phyloP scores from a whole-genome alignment of 1,284 basidiomycete species.

The Meira miltonrushii region DNA sequence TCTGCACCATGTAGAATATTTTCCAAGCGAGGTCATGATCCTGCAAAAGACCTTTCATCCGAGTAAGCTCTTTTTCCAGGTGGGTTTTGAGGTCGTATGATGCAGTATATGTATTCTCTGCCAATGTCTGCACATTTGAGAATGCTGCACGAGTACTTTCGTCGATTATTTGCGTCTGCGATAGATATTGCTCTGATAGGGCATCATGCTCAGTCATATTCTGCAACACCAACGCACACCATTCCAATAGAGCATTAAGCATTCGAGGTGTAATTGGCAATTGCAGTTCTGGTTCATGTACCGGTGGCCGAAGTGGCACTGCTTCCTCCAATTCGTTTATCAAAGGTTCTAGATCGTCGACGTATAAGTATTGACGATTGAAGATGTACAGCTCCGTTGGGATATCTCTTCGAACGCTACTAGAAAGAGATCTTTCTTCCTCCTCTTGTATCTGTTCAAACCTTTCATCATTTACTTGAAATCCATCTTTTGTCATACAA shows the following conservation, averaged over 20 bases:
- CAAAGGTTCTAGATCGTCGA: conserved; percentile 33
- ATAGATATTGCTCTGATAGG: conserved; percentile 16
- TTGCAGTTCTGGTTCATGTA: conserved; percentile 19
- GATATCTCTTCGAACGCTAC: neutral
- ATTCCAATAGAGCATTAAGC: conserved; percentile 29
- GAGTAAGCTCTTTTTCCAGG: conserved; percentile 24
- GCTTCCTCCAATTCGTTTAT: conserved; percentile 33
- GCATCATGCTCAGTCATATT: conserved; percentile 15
- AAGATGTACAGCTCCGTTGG: conserved; percentile 42
- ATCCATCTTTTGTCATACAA: conserved; percentile 46
- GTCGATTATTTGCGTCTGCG: conserved; percentile 29
- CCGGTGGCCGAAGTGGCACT: conserved; percentile 20
- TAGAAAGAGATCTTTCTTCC: conserved; percentile 2
- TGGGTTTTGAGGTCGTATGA: neutral
- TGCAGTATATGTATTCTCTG: conserved; percentile 17
- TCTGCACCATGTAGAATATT: conserved; percentile 36
- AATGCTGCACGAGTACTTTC: conserved; percentile 41
- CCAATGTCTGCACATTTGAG: conserved; percentile 36
- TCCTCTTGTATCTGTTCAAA: conserved; percentile 30
- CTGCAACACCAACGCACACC: conserved; percentile 23
- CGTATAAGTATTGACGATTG: conserved; percentile 45
- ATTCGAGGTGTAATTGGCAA: conserved; percentile 37
- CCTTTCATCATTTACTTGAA: conserved; percentile 40
- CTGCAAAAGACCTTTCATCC: conserved; percentile 41
- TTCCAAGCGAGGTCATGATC: conserved; percentile 40